Evolutionary conservation across 2,329 filamentous ascomycete genomes (phyloP).

Genomic region (Rachicladosporium sp.): DNA sequence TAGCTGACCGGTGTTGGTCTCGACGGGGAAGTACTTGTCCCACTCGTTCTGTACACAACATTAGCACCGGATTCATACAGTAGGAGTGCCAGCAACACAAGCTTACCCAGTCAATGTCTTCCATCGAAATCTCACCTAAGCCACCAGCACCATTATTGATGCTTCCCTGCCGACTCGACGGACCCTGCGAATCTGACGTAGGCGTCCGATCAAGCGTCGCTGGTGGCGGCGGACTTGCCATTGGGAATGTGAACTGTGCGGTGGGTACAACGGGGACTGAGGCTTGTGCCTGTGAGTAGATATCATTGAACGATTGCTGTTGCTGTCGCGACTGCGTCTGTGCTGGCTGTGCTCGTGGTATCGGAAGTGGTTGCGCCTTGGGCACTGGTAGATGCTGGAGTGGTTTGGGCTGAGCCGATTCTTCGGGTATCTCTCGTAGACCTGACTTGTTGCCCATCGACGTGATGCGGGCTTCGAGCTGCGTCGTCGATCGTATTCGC

Average conservation of each 20-base stretch:
- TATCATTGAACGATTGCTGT: no score
- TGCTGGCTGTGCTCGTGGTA: no score
- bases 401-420: no score
- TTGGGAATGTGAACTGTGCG: no score
- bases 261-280: no score
- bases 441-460: conserved; percentile 4
- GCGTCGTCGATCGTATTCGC: conserved; percentile 28
- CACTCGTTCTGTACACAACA: conserved; percentile 29
- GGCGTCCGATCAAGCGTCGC: not conserved
- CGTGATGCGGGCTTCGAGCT: conserved; percentile 18
- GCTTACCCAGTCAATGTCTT: conserved; percentile 57
- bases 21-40: conserved; percentile 31
- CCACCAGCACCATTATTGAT: conserved; percentile 7
- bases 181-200: not conserved
- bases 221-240: no score
- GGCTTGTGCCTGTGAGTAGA: no score
- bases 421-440: conserved; percentile 1
- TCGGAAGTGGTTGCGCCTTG: no score
- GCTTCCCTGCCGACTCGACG: not conserved
- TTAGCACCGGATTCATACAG: no score
- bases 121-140: conserved; percentile 24
- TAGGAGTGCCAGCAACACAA: no score
- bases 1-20: conserved; percentile 23
- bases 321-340: no score
- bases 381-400: no score